Evolutionary conservation across 202 grass and related monocot genomes (phyloP).

Genomic region (Schoenoplectus tabernaemontani): DNA sequence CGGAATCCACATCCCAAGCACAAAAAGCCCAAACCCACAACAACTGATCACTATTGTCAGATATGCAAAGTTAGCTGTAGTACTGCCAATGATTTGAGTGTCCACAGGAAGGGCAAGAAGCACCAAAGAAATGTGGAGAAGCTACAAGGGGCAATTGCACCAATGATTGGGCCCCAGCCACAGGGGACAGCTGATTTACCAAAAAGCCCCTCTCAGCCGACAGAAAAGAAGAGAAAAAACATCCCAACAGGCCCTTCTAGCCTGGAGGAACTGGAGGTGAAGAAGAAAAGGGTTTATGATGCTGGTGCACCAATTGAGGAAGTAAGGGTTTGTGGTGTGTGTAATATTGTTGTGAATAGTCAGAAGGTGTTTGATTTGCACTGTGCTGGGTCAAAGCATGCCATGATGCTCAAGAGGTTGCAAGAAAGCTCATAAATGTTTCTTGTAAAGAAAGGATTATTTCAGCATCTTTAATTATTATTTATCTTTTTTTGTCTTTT

Average conservation of each 20-base stretch:
- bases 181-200: slow-evolving; percentile 2
- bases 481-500: background rate
- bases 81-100: slow-evolving; percentile 44
- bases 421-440: slow-evolving; percentile 1
- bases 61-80: slow-evolving; percentile 67
- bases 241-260: background rate
- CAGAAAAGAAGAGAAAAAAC: slow-evolving; percentile 35
- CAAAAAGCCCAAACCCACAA: slow-evolving; percentile 32
- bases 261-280: slow-evolving; percentile 44
- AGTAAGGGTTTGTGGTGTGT: slow-evolving; percentile 47
- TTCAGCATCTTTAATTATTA: background rate
- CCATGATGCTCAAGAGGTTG: slow-evolving; percentile 43
- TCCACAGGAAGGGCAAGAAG: slow-evolving; percentile 71
- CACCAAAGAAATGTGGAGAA: slow-evolving; percentile 76
- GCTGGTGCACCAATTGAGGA: slow-evolving; percentile 43
- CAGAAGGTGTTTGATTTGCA: slow-evolving; percentile 61
- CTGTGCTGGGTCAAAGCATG: slow-evolving; percentile 54
- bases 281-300: slow-evolving; percentile 50
- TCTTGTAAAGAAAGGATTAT: background rate
- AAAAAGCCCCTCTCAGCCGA: slow-evolving; percentile 13
- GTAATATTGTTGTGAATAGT: slow-evolving; percentile 59
- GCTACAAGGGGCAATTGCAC: slow-evolving; percentile 46
- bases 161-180: slow-evolving; percentile 23
- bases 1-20: slow-evolving; percentile 12
- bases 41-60: slow-evolving; percentile 32